Percentiles rank a stretch among this genome's conserved stretches.
Conservation (phyloP, 768 basidiomycete genomes). For the Psilocybe cyanescens region DNA sequence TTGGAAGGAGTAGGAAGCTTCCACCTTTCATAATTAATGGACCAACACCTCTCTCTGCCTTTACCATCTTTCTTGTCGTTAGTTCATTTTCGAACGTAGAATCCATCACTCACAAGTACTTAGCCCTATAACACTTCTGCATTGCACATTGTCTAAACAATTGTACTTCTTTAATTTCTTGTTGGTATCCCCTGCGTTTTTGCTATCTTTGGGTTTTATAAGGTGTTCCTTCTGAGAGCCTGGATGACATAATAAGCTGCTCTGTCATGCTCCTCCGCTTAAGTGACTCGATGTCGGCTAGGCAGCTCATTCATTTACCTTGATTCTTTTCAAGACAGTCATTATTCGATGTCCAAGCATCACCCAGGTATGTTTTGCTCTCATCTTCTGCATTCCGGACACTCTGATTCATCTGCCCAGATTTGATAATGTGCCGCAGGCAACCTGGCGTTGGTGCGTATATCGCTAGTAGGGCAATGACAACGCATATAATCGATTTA, state of each 20-base stretch:
- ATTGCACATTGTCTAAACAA: constrained; percentile 11
- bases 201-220: background rate
- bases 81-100: constrained; percentile 8
- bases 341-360: constrained; percentile 79
- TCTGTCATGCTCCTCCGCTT: background rate
- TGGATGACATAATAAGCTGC: background rate
- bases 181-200: background rate
- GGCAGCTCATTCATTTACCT: background rate
- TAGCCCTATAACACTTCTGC: constrained; percentile 17
- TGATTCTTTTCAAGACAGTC: background rate
- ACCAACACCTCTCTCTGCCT: constrained; percentile 12
- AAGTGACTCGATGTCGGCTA: background rate
- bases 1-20: constrained; percentile 95
- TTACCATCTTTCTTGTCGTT: constrained; percentile 10
- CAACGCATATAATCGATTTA: background rate
- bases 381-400: background rate
- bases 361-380: constrained; percentile 65
- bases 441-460: constrained; percentile 92
- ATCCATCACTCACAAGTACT: constrained; percentile 18
- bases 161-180: constrained; percentile 9
- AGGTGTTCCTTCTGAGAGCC: background rate
- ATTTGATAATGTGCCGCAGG: constrained; percentile 97
- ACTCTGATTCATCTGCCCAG: constrained; percentile 40
- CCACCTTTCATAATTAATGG: constrained; percentile 77
- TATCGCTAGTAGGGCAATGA: background rate